Base-by-base conservation (phyloP, 164 flowering plant species). In the Litsea cubeba region DNA sequence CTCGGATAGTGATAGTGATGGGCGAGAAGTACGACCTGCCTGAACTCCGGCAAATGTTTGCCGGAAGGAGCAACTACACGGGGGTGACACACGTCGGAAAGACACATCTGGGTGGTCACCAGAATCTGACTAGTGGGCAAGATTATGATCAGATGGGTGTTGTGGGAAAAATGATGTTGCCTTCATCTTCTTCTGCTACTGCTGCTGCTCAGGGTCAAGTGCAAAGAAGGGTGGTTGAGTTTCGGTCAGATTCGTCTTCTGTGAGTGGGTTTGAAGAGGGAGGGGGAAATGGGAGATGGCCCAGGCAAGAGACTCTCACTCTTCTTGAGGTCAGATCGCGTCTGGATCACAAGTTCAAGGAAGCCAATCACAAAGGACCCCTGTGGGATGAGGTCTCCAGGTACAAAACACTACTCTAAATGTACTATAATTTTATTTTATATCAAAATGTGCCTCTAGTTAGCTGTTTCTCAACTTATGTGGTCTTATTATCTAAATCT, bases 341-440 rank as follows among this genome's bases (percentile, higher is more conserved):
- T 18, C 89, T 95, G 72, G 96, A 95, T 84, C 60, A 79, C 68
- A 95, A 87, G 84, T 95, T 95, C 82, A 91, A 90, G 71, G 99
- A 95, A 65, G 96, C 98, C 68, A 95, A 89, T 78, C 99, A 95
- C 71, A 95, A 95, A 73, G 99, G 99, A 54, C 97, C 97, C 50
- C 72, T 95, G 63, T 95, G 99, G 99, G 97, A 95, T 79, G 99
- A 95, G 81, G 90, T 95, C 73, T 89, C 99, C 57, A 93, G 99
- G 99, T 93, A 78, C 50, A 20, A 6, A 63, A 24, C n/a, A 14
- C n/a, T 11, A 49, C 24, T 14, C 50, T 40, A 30, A 5, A 30
- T 30, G 35, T 30, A 30, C 35, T 30, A 30, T 30, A 4, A 3
- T 30, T 30, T 30, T 30, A 30, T 30, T 30, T 4, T 12, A 46